A percentile compares a stretch with the other conserved stretches of the same genome.
Conservation (phyloP, 768 basidiomycete genomes). For the Xerocomellus amylosporus region DNA sequence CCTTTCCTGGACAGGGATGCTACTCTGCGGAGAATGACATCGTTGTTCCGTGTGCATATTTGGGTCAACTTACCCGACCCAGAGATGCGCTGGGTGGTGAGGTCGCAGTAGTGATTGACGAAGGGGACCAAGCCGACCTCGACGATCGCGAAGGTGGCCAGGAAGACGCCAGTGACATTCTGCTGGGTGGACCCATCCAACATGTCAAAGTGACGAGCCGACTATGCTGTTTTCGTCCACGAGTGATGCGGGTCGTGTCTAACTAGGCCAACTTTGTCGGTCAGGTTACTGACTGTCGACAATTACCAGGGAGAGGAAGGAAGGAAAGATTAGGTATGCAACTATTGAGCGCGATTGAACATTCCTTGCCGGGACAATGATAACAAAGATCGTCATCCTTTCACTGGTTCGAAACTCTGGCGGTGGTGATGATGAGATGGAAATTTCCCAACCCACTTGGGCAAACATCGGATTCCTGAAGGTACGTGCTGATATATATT, state of each 20-base stretch:
- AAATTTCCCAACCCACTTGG: constrained; percentile 20
- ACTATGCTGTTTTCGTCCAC: constrained; percentile 33
- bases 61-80: constrained; percentile 48
- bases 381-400: constrained; percentile 58
- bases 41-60: constrained; percentile 52
- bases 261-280: constrained; percentile 35
- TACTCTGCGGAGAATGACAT: constrained; percentile 49
- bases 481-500: constrained; percentile 35
- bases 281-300: constrained; percentile 70
- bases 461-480: constrained; percentile 70
- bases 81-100: constrained; percentile 41
- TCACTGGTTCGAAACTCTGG: constrained; percentile 74
- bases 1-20: constrained; percentile 41
- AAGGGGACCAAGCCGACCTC: constrained; percentile 62
- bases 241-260: neutral
- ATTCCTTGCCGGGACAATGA: neutral
- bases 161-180: constrained; percentile 32
- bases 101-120: constrained; percentile 66
- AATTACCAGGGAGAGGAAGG: constrained; percentile 79
- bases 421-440: constrained; percentile 36
- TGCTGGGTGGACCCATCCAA: constrained; percentile 32
- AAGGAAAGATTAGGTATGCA: constrained; percentile 43
- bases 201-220: constrained; percentile 50
- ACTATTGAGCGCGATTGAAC: neutral
- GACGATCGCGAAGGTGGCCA: constrained; percentile 46